phyloP scores from a whole-genome alignment of 176 grass and related monocot species.

The Avena eriantha region DNA sequence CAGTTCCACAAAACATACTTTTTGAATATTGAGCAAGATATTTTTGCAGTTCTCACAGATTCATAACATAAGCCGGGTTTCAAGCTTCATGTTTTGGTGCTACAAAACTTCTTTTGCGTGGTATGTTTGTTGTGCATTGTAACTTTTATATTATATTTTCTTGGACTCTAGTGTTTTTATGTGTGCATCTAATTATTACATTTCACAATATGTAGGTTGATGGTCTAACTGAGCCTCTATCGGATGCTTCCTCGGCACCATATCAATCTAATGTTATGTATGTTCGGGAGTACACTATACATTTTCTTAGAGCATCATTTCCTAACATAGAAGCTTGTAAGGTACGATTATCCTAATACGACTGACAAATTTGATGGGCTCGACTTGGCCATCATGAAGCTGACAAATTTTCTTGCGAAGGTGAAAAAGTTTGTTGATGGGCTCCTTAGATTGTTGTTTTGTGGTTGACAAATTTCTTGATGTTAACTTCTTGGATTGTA shows the following conservation, averaged over 20 bases:
- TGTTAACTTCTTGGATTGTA: too few species aligned
- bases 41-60: conserved; percentile 96
- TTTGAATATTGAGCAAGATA: conserved; percentile 96
- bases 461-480: too few species aligned
- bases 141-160: not conserved
- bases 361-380: not conserved
- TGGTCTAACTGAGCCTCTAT: conserved; percentile 84
- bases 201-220: conserved; percentile 73
- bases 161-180: not conserved
- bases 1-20: conserved; percentile 98
- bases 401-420: conserved; percentile 46
- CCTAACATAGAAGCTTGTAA: conserved; percentile 86
- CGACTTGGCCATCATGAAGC: not conserved
- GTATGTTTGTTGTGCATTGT: conserved; percentile 49
- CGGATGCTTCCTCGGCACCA: conserved; percentile 72
- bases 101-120: conserved; percentile 94
- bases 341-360: conserved; percentile 46
- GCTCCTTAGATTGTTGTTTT: conserved; percentile 53
- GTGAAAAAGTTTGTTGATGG: conserved; percentile 92
- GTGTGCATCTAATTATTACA: conserved; percentile 20
- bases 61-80: conserved; percentile 99
- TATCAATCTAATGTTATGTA: conserved; percentile 90
- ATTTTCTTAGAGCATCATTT: conserved; percentile 93
- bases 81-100: conserved; percentile 97
- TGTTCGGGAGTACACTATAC: conserved; percentile 96